Percentiles rank a stretch among this genome's conserved stretches.
These are phyloP conservation scores for Ogataea henricii DNA, from an alignment of 805 yeast species.

Conservation along the genomic window DNA sequence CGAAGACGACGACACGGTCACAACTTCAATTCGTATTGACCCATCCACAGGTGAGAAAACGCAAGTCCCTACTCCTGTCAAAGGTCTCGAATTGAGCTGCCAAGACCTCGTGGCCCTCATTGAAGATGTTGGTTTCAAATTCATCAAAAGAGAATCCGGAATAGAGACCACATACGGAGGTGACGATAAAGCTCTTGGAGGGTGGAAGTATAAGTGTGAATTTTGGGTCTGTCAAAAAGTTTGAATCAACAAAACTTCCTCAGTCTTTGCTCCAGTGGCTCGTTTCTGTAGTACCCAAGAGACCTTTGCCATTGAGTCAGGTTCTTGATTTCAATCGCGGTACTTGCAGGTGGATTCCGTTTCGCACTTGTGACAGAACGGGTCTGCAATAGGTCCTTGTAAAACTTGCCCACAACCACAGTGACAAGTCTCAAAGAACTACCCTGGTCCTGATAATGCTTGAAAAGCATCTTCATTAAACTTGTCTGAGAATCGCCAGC, in stretches of 20 bases:
- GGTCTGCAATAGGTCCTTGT: slow-evolving; percentile 15
- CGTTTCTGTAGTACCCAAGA: slow-evolving; percentile 19
- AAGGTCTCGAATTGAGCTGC: slow-evolving; percentile 60
- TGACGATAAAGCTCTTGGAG: slow-evolving; percentile 52
- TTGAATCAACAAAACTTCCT: neutral
- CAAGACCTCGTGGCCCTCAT: slow-evolving; percentile 55
- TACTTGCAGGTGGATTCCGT: neutral
- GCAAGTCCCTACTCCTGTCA: slow-evolving; percentile 38
- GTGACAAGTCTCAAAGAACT: slow-evolving; percentile 30
- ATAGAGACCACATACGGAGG: slow-evolving; percentile 55
- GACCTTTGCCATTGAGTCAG: slow-evolving; percentile 26
- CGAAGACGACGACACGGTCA: slow-evolving; percentile 48
- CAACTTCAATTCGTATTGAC: slow-evolving; percentile 25
- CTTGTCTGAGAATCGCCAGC: slow-evolving; percentile 40
- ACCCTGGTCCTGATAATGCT: slow-evolving; percentile 44
- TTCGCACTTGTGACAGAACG: neutral
- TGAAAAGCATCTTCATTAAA: slow-evolving; percentile 44
- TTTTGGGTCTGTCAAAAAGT: slow-evolving; percentile 61
- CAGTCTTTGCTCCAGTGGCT: slow-evolving; percentile 9
- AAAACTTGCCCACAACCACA: slow-evolving; percentile 25
- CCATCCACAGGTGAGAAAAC: slow-evolving; percentile 26
- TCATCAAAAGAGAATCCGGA: slow-evolving; percentile 45
- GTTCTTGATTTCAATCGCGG: slow-evolving; percentile 12
- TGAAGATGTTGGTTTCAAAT: slow-evolving; percentile 50
- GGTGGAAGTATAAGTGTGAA: slow-evolving; percentile 61